Conservation (phyloP, 352 stramenopile species). For the Globisporangium megalacanthum region DNA sequence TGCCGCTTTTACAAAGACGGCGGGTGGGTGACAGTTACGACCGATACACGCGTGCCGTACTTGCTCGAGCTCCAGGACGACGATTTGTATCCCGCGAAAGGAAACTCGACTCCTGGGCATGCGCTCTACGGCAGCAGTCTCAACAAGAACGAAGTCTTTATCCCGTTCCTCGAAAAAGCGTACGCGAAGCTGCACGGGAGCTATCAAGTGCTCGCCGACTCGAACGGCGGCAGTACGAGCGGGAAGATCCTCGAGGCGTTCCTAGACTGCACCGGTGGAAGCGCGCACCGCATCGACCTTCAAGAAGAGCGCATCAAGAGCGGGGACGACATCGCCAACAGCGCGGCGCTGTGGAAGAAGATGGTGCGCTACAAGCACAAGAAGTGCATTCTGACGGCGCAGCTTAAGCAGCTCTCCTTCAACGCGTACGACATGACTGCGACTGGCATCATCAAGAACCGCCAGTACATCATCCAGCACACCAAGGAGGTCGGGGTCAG, state of each 20-base stretch:
- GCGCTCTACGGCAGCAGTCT: slow-evolving; percentile 67
- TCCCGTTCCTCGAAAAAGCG: slow-evolving; percentile 86
- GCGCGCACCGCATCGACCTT: slow-evolving; percentile 70
- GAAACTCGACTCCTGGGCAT: slow-evolving; percentile 28
- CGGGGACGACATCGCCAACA: slow-evolving; percentile 10
- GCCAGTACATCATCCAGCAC: slow-evolving; percentile 67
- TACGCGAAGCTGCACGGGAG: slow-evolving; percentile 88
- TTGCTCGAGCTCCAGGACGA: slow-evolving; percentile 34
- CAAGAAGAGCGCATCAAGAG: slow-evolving; percentile 25
- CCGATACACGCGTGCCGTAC: slow-evolving; percentile 84
- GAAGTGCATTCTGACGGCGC: slow-evolving; percentile 58
- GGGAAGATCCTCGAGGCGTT: slow-evolving; percentile 78
- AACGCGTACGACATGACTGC: slow-evolving; percentile 53
- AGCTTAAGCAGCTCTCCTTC: slow-evolving; percentile 67
- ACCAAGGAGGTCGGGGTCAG: slow-evolving; percentile 48
- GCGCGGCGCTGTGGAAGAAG: slow-evolving; percentile 54
- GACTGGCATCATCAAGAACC: slow-evolving; percentile 70
- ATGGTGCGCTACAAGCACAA: slow-evolving; percentile 50
- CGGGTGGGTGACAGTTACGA: slow-evolving; percentile 83
- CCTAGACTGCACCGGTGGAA: slow-evolving; percentile 86
- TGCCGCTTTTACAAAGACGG: slow-evolving; percentile 92
- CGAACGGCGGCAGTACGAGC: slow-evolving; percentile 34
- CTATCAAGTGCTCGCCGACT: slow-evolving; percentile 48
- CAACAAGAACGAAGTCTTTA: slow-evolving; percentile 84
- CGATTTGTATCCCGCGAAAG: slow-evolving; percentile 21